These are phyloP conservation scores for Rusavskia elegans DNA, from an alignment of 495 filamentous ascomycete genomes.

Conservation along the genomic window DNA sequence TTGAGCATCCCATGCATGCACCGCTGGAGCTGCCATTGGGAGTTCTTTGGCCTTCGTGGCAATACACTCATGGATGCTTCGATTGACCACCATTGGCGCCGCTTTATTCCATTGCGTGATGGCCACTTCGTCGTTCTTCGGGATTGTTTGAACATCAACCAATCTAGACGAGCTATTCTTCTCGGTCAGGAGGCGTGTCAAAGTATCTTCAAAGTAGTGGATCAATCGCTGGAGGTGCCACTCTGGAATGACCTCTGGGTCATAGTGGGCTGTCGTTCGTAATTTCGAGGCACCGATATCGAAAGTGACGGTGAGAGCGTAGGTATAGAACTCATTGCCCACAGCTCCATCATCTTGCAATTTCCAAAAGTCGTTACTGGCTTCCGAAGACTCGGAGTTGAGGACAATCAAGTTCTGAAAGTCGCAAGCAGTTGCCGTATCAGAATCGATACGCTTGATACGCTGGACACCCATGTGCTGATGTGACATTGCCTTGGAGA, in stretches of 20 bases:
- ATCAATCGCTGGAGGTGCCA: slow-evolving; percentile 30
- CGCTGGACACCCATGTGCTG: slow-evolving; percentile 57
- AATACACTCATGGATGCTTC: slow-evolving; percentile 4
- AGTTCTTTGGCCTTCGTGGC: neutral
- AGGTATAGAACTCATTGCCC: slow-evolving; percentile 49
- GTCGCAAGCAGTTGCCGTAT: slow-evolving; percentile 49
- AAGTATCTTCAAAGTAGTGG: slow-evolving; percentile 22
- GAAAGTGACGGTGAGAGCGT: slow-evolving; percentile 49
- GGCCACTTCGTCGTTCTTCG: slow-evolving; percentile 18
- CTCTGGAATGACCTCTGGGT: slow-evolving; percentile 27
- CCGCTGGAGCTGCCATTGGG: slow-evolving; percentile 7
- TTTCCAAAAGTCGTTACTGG: slow-evolving; percentile 20
- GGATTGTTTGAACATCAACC: slow-evolving; percentile 22
- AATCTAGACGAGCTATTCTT: slow-evolving; percentile 13
- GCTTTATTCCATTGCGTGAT: slow-evolving; percentile 26
- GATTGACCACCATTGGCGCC: slow-evolving; percentile 17
- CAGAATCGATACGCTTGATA: slow-evolving; percentile 43
- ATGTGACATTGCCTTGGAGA: slow-evolving; percentile 37
- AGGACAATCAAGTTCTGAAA: slow-evolving; percentile 44
- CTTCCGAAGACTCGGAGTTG: slow-evolving; percentile 11
- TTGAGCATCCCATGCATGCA: slow-evolving; percentile 30
- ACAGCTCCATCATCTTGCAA: slow-evolving; percentile 36
- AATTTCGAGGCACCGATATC: slow-evolving; percentile 39
- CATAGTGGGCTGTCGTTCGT: slow-evolving; percentile 45
- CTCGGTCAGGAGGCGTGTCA: slow-evolving; percentile 13